These are phyloP conservation scores for Thelonectria rubi DNA, from an alignment of 2,329 filamentous ascomycete species.

Conservation along the genomic window DNA sequence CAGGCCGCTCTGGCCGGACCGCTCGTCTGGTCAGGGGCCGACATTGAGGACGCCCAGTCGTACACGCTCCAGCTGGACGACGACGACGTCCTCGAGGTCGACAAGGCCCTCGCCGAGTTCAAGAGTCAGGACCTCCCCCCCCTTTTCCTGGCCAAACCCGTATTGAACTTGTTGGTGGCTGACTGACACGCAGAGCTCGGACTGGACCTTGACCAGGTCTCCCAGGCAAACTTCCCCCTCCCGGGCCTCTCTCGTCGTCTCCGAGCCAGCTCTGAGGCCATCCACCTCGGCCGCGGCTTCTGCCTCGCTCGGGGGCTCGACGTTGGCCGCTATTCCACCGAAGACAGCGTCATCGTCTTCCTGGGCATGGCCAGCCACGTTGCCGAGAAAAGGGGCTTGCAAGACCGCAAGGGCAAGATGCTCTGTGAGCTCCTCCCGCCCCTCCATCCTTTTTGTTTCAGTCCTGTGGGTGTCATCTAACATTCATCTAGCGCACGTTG, in stretches of 20 bases:
- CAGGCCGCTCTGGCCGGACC: conserved; percentile 29
- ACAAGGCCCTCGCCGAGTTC: conserved; percentile 41
- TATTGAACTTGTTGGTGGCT: conserved; percentile 11
- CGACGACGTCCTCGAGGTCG: conserved; percentile 32
- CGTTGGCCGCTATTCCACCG: conserved; percentile 55
- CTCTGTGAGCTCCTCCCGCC: conserved; percentile 49
- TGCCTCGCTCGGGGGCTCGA: conserved; percentile 64
- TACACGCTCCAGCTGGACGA: conserved; percentile 32
- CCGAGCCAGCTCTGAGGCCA: conserved; percentile 43
- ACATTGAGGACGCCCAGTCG: conserved; percentile 28
- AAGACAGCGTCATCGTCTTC: conserved; percentile 65
- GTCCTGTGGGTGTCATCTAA: conserved; percentile 20
- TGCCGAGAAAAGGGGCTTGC: conserved; percentile 61
- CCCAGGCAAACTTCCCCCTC: conserved; percentile 52
- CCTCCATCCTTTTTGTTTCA: background rate
- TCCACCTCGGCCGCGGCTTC: conserved; percentile 59
- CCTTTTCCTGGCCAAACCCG: too few relatives aligned
- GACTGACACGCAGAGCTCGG: conserved; percentile 29
- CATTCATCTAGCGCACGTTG: conserved; percentile 55
- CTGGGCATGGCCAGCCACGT: conserved; percentile 66
- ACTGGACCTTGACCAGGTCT: conserved; percentile 33
- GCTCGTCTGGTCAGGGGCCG: conserved; percentile 39
- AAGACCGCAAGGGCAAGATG: conserved; percentile 59
- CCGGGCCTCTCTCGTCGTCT: conserved; percentile 49
- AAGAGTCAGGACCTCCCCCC: conserved; percentile 35